Base-by-base conservation (phyloP, 228 moss, liverwort and hornwort species). In the Sphagnum fallax region DNA sequence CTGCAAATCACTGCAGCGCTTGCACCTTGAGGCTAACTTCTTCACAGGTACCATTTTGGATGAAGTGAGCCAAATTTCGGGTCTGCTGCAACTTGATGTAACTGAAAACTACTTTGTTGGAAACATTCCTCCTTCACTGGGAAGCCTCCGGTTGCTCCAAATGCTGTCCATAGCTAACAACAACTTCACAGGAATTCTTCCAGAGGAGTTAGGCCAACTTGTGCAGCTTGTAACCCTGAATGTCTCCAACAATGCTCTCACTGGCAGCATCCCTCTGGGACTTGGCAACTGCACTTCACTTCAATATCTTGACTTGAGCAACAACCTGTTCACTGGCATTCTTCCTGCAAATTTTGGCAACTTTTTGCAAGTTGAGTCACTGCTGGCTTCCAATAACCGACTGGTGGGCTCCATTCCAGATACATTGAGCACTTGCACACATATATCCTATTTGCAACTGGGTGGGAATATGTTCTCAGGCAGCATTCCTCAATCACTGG, bases 121-220 rank as follows among this genome's bases (percentile, higher is more conserved):
- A 10, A 63, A 69, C 49, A 68, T 94, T 9, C 94, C 94, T 48
- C 6, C 78, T 0, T 66, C 79, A 53, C 76, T 90, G 0, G 90
- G 91, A 0, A 74, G 74, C 11, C 52, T 91, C 0, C 32, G 75
- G 14, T 50, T 71, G 0, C 81, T 94, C 13, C 84, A 91, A 62
- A 86, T 88, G 74, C 51, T 94, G 62, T 83, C 88, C 10, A 79
- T 94, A 18, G 86, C 86, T 6, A 63, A 74, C 51, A 94, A 94
- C 9, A 10, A 68, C 0, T 86, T 94, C 11, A 70, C 50, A 4
- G 84, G 90, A 13, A 49, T 6, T 8, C 74, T 94, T 48, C 94
- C 94, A 15, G 50, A 11, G 15, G 76, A 88, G 49, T 66, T 92
- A 0, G 88, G 90, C 16, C 67, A 76, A 49, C 83, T 94, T 18